Conservation (phyloP, 257 asterid genomes). For the Leptodermis oblonga region DNA sequence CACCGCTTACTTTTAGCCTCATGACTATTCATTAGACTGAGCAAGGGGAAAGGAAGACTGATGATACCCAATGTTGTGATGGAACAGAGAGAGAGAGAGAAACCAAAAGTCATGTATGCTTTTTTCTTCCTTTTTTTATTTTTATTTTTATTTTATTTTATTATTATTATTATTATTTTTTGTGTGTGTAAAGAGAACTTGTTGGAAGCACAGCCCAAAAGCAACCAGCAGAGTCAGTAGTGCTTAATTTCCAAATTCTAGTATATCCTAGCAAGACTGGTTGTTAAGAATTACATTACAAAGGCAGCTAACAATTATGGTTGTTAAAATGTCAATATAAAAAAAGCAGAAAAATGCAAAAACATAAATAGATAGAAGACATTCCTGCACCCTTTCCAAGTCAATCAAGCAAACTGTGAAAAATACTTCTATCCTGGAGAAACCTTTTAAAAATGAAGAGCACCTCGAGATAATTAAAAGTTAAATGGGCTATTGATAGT, state of each 20-base stretch:
- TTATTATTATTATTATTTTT: too few relatives aligned
- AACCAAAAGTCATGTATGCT: neutral
- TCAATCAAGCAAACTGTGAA: neutral
- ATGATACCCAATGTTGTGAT: neutral
- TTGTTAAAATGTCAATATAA: neutral
- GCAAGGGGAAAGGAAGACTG: neutral
- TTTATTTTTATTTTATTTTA: too few relatives aligned
- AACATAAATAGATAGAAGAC: neutral
- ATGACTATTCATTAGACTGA: neutral
- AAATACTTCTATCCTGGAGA: neutral
- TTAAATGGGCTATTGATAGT: neutral
- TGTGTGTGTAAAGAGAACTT: too few relatives aligned
- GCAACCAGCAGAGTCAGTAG: too few relatives aligned
- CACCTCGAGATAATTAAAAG: neutral
- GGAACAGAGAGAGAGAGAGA: neutral
- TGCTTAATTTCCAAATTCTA: neutral
- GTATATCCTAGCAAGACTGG: too few relatives aligned
- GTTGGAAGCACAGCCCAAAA: neutral
- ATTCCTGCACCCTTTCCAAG: neutral
- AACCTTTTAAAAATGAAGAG: neutral
- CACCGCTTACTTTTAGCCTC: neutral
- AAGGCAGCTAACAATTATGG: too few relatives aligned
- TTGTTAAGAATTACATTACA: too few relatives aligned
- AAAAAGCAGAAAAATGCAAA: neutral
- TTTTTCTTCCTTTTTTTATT: too few relatives aligned